Conservation (phyloP, 768 basidiomycete genomes). For the Epithele typhae region DNA sequence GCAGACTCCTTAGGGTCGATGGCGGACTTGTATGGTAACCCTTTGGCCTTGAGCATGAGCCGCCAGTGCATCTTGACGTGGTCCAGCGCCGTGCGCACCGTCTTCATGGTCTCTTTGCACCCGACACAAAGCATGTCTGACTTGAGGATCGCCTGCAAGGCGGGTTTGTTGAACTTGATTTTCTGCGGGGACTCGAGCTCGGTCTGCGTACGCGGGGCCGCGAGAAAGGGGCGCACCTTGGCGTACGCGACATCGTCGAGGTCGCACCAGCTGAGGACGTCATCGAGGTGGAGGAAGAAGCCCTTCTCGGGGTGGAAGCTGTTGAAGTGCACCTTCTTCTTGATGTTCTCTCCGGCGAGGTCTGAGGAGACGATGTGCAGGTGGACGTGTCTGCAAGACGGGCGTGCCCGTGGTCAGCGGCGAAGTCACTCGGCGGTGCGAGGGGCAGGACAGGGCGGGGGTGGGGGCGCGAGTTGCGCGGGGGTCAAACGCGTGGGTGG, state of each 20-base stretch:
- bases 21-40: no score
- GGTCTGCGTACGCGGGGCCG: background rate
- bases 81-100: slow-evolving; percentile 68
- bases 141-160: slow-evolving; percentile 67
- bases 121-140: slow-evolving; percentile 64
- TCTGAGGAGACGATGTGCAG: slow-evolving; percentile 85
- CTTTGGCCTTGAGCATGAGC: slow-evolving; percentile 15
- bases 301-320: slow-evolving; percentile 82
- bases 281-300: slow-evolving; percentile 75
- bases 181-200: slow-evolving; percentile 36
- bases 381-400: slow-evolving; percentile 62
- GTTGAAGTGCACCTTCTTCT: slow-evolving; percentile 89
- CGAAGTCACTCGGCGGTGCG: background rate
- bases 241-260: slow-evolving; percentile 42
- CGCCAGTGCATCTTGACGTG: no score
- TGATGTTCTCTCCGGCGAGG: slow-evolving; percentile 62
- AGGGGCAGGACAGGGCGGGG: background rate
- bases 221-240: slow-evolving; percentile 32
- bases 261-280: slow-evolving; percentile 82
- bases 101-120: slow-evolving; percentile 59
- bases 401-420: slow-evolving; percentile 1
- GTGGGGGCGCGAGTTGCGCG: background rate
- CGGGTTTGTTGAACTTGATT: slow-evolving; percentile 42
- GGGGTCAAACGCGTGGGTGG: no score
- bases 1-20: no score